Evolutionary conservation across 1,284 basidiomycete species (phyloP), one percentile per base, ranked within the genome.

Genomic region (Coniferiporia sulphurascens): DNA sequence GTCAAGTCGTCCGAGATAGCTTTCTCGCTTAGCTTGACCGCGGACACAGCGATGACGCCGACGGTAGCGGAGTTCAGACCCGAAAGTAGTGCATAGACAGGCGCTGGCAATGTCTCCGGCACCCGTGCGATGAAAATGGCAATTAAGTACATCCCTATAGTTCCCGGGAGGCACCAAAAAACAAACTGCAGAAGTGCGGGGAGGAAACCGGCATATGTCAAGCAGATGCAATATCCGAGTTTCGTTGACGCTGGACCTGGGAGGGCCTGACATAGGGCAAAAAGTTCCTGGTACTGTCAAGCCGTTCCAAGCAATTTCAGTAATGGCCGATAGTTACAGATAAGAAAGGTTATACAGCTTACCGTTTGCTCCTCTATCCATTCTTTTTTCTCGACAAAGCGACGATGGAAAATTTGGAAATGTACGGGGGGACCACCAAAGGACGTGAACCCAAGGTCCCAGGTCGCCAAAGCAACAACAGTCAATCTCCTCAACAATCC

Each of bases 11-110:
- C 82, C 0, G 79, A 82, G 19, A 80, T 76, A 13, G 78, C 75
- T 19, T 76, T 77, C 8, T 71, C 68, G 1, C 76, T 70, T 13
- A 85, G 76, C 66, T 83, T 79, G 9, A 78, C 74, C 0, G 80
- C 83, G 2, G 83, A 80, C 12, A 84, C 72, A 0, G 78, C 79
- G 57, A 85, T 82, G 21, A 85, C 69, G 0, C 83, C 83, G 1
- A 85, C 83, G 0, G 80, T 79, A 0, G 82, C 74, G 0, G 82
- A 78, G 65, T 86, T 85, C 19, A 86, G 65, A 0, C 84, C 83
- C 0, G 80, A 80, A 15, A 86, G 70, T 7, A 84, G 71, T 1
- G 76, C 79, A 46, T 82, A 78, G 10, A 79, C 81, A 44, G 78
- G 75, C 1, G 69, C 67, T 0, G 83, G 82, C 0, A 85, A 73